These are phyloP conservation scores for Physcomitrium patens DNA, from an alignment of 225 moss, liverwort and hornwort species.

Conservation along the genomic window DNA sequence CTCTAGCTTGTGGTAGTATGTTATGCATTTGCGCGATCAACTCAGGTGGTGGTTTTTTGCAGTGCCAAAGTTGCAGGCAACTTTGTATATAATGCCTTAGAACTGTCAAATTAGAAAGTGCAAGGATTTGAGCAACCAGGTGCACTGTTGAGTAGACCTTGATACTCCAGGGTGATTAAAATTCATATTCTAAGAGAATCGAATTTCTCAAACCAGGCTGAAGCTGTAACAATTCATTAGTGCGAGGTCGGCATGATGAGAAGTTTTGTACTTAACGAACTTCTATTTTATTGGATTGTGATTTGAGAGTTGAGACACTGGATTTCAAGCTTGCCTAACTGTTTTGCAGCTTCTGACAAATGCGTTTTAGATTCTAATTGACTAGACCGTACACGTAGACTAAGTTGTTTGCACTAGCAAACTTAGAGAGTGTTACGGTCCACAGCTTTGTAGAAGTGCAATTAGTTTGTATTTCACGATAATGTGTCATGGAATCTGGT, in stretches of 20 bases:
- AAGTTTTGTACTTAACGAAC: background rate
- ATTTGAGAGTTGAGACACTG: background rate
- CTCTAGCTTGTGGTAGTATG: background rate
- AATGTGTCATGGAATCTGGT: background rate
- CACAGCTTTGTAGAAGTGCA: background rate
- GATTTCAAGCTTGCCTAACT: background rate
- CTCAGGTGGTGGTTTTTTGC: background rate
- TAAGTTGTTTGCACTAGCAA: background rate
- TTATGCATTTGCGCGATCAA: background rate
- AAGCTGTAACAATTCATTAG: background rate
- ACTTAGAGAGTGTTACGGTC: background rate
- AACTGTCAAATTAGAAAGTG: background rate
- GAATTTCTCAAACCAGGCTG: background rate
- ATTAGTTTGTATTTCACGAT: conserved; percentile 4
- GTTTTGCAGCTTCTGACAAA: background rate
- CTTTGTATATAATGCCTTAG: background rate
- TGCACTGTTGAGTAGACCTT: background rate
- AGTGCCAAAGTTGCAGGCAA: background rate
- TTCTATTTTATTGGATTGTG: background rate
- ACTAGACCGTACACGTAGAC: background rate
- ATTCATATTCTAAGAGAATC: conserved; percentile 1
- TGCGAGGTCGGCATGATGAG: background rate
- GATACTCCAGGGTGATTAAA: background rate
- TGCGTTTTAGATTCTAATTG: background rate
- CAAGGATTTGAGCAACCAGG: background rate